Evolutionary conservation across 2,329 filamentous ascomycete species (phyloP), one percentile per base, ranked within the genome.

Genomic region (Nemania diffusa): DNA sequence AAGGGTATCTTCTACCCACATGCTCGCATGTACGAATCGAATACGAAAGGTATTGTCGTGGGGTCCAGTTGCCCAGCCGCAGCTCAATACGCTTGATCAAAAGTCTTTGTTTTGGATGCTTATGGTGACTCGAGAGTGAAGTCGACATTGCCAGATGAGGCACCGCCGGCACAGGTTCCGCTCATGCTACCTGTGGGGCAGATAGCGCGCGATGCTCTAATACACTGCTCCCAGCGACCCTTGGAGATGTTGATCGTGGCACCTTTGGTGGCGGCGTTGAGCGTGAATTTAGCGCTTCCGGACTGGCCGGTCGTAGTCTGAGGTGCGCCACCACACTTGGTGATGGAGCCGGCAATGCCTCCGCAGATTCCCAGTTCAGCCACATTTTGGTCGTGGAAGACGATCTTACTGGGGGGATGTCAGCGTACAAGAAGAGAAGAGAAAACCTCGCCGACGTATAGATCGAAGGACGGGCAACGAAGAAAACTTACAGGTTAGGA

Each of bases 231-330:
- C 85, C 85, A 86, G 26, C 81, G 78, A 22, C 80, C 80, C 77
- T 87, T 87, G 53, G 80, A 81, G 67, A 88, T 80, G 76, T 83
- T 84, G 75, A 88, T 87, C 17, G 81, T 84, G 24, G 82, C 80
- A 9, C 83, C 84, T 1, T 72, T 63, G 1, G 77, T 76, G 17
- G 79, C 78, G 1, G 83, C 79, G 27, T 76, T 79, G 17, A 88
- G 79, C 2, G 74, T 78, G 76, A 88, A 87, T 65, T 80, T 74
- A 7, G 83, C 84, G 9, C 80, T 84, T 9, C 84, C 84, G 6
- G 79, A 81, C 53, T 78, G 72, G 46, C 85, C 85, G 0, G 75
- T 77, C 3, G 84, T 87, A 17, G 75, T 77, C n/a, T 77, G 64
- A 1, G 82, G 83, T 11, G 75, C 69, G 22, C 83, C 84, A 8